Evolutionary conservation across 768 basidiomycete genomes (phyloP).

Genomic region (Calocera viscosa): DNA sequence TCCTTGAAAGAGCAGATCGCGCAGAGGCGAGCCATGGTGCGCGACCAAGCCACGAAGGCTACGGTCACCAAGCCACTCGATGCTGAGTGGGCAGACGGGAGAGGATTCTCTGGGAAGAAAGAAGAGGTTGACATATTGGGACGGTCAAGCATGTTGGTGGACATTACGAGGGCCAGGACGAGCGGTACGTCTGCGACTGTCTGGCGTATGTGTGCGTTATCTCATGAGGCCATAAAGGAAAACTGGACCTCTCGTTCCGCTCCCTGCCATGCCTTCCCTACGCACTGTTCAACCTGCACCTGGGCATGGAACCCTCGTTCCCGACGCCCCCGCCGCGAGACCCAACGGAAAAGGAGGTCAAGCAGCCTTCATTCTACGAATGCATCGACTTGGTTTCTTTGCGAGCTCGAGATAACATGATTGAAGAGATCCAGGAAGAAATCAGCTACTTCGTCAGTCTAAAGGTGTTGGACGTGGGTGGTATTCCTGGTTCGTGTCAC

Average conservation of each 20-base stretch:
- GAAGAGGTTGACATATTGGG: not conserved
- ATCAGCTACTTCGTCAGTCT: not conserved
- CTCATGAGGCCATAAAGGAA: not conserved
- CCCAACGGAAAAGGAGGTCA: not conserved
- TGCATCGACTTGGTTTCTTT: conserved; percentile 2
- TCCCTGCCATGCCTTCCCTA: not conserved
- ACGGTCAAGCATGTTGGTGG: not conserved
- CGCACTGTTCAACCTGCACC: not conserved
- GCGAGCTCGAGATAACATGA: not conserved
- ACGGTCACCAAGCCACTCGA: not conserved
- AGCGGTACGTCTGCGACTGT: not conserved
- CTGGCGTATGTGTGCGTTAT: not conserved
- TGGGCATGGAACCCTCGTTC: not conserved
- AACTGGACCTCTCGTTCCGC: not conserved
- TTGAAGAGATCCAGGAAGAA: not conserved
- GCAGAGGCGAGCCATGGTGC: not conserved
- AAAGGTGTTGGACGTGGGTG: not conserved
- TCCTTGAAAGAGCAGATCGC: not conserved
- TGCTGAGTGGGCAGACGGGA: not conserved
- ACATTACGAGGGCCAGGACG: not conserved
- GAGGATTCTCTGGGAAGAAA: not conserved
- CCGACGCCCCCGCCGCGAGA: not conserved
- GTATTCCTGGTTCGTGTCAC: not conserved
- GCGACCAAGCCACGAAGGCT: not conserved
- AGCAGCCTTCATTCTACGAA: not conserved